Evolutionary conservation across 208 protist species (phyloP).

Genomic region (Histomonas meleagridis): DNA sequence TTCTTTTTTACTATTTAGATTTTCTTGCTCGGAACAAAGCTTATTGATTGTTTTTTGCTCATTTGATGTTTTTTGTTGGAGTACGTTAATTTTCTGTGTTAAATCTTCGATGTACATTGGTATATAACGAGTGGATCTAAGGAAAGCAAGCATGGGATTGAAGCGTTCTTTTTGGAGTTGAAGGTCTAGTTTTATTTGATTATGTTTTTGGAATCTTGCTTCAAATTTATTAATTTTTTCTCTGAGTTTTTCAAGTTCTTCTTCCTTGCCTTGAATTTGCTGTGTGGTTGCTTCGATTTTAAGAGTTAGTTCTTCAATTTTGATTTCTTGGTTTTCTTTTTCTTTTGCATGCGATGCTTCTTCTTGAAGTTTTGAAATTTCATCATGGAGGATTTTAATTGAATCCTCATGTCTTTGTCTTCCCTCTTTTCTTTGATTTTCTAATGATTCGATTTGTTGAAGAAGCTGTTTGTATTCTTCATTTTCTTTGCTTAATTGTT

Average conservation of each 20-base stretch:
- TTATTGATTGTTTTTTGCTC: neutral
- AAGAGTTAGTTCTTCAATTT: no score
- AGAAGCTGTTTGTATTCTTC: no score
- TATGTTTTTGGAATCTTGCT: neutral
- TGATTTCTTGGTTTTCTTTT: no score
- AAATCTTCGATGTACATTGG: slow-evolving; percentile 35
- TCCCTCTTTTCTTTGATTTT: no score
- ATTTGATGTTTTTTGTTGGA: neutral
- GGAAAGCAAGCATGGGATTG: neutral
- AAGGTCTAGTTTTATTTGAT: neutral
- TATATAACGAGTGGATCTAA: neutral
- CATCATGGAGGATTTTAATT: neutral
- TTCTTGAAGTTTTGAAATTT: no score
- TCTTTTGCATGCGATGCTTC: no score
- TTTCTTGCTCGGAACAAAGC: neutral
- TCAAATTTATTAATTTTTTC: neutral
- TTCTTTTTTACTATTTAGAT: neutral
- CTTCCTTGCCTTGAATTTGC: slow-evolving; percentile 23
- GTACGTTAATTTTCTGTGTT: neutral
- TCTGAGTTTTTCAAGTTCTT: neutral
- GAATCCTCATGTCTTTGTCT: neutral
- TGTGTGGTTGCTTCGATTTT: no score
- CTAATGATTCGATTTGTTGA: no score
- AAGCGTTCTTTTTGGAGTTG: neutral
- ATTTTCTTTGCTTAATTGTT: no score